These are phyloP conservation scores for Hippophae rhamnoides DNA, from an alignment of 306 rosid genomes.

Conservation along the genomic window DNA sequence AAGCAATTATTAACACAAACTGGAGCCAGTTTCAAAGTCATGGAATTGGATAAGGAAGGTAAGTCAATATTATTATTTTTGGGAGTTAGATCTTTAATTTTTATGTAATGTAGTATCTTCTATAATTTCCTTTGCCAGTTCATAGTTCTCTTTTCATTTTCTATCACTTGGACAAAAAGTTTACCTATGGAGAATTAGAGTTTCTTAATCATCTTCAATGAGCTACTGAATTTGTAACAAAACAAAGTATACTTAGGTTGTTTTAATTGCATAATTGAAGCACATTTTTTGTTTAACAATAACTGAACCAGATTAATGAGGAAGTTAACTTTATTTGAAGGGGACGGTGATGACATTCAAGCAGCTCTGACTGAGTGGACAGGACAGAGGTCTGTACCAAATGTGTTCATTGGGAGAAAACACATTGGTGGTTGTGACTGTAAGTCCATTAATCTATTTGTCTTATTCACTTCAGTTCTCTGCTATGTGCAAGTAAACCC, in stretches of 20 bases:
- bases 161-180: neutral
- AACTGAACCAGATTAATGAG: neutral
- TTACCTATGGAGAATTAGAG: neutral
- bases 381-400: slow-evolving; percentile 48
- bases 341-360: slow-evolving; percentile 52
- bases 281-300: neutral
- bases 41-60: slow-evolving; percentile 66
- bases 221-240: neutral
- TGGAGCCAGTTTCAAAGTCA: slow-evolving; percentile 51
- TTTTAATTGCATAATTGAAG: neutral
- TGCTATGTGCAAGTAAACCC: neutral
- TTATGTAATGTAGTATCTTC: neutral
- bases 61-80: neutral
- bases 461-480: neutral
- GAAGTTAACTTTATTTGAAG: slow-evolving; percentile 21
- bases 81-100: neutral
- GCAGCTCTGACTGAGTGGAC: slow-evolving; percentile 54
- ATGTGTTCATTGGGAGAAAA: slow-evolving; percentile 67
- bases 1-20: slow-evolving; percentile 50
- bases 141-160: neutral
- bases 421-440: slow-evolving; percentile 44
- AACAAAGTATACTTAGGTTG: neutral
- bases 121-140: neutral
- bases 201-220: neutral
- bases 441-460: slow-evolving; percentile 11